Conservation (phyloP, 2,329 filamentous ascomycete genomes). For the Rutstroemia sydowiana region DNA sequence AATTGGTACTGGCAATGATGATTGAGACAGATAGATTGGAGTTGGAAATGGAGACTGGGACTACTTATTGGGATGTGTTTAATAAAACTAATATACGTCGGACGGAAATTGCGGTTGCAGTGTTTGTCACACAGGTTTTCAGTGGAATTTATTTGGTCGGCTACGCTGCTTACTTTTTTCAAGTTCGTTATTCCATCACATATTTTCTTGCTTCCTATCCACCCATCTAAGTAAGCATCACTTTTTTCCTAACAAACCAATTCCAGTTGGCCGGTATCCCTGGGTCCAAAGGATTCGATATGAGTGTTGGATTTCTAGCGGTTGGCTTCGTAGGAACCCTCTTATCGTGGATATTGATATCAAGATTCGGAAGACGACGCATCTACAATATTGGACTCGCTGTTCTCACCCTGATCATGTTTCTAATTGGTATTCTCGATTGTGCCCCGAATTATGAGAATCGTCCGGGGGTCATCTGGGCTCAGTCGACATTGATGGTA, state of each 20-base stretch:
- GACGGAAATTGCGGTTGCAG: conserved; percentile 45
- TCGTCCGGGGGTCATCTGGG: conserved; percentile 17
- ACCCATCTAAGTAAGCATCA: not conserved
- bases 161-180: conserved; percentile 55
- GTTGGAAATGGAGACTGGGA: conserved; percentile 36
- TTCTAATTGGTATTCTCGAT: conserved; percentile 36
- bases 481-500: conserved; percentile 17
- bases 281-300: conserved; percentile 47
- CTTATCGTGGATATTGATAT: conserved; percentile 58
- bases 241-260: too few species aligned
- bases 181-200: conserved; percentile 2
- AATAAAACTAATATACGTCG: conserved; percentile 43
- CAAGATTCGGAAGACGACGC: conserved; percentile 52
- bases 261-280: conserved; percentile 48
- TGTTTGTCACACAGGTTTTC: conserved; percentile 54
- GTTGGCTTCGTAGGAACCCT: conserved; percentile 55
- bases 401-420: conserved; percentile 44
- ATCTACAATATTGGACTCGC: conserved; percentile 54
- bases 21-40: conserved; percentile 49
- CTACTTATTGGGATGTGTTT: conserved; percentile 45
- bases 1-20: conserved; percentile 44
- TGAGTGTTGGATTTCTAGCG: conserved; percentile 56
- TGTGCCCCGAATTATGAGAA: conserved; percentile 30
- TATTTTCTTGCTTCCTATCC: not conserved
- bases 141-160: conserved; percentile 57